Percentiles rank a stretch among this genome's conserved stretches.
Conservation (phyloP, 2,329 filamentous ascomycete genomes). For the Sclerotinia borealis region DNA sequence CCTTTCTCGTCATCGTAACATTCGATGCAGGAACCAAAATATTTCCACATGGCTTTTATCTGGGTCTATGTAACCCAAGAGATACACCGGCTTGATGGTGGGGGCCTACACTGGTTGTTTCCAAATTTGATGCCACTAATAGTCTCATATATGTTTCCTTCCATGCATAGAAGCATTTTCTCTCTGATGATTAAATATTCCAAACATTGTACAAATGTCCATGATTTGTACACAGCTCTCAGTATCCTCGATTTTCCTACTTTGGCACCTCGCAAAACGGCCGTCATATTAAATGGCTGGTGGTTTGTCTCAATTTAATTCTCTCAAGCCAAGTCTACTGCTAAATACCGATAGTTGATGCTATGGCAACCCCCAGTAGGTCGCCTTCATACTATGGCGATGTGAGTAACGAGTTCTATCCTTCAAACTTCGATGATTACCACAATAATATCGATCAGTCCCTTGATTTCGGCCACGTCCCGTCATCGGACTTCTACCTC, state of each 20-base stretch:
- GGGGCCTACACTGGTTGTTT: neutral
- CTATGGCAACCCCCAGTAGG: neutral
- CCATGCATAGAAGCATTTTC: neutral
- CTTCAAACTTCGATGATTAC: neutral
- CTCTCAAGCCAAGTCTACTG: neutral
- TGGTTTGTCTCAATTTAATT: neutral
- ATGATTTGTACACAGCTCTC: neutral
- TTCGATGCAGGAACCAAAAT: conserved; percentile 4
- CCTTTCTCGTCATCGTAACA: neutral
- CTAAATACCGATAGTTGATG: neutral
- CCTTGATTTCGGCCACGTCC: neutral
- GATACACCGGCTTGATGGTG: neutral
- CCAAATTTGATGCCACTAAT: neutral
- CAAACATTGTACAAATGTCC: neutral
- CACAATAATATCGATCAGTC: neutral
- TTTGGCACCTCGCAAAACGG: neutral
- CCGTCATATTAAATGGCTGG: neutral
- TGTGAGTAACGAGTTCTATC: conserved; percentile 2
- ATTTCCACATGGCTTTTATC: conserved; percentile 1
- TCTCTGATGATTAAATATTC: neutral
- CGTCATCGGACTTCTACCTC: conserved; percentile 1
- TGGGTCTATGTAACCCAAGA: neutral
- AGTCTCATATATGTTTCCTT: neutral
- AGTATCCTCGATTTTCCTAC: neutral
- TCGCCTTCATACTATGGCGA: neutral